Percentiles rank a stretch among this genome's conserved stretches.
phyloP scores from a whole-genome alignment of 2,329 filamentous ascomycete genomes.

The Ophiosphaerella korrae region DNA sequence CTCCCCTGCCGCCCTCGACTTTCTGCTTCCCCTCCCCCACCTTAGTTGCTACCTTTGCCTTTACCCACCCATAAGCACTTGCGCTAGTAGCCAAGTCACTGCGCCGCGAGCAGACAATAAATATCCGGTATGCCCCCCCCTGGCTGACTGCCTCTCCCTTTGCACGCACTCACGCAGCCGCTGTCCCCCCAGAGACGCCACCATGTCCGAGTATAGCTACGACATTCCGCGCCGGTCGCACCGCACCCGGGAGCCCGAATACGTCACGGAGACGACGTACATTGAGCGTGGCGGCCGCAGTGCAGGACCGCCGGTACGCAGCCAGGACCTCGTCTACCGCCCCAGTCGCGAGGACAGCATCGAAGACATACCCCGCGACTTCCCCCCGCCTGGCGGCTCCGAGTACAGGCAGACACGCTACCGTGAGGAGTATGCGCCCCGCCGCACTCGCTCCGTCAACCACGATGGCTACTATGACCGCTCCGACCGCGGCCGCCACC shows the following conservation, averaged over 20 bases:
- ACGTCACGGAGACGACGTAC: conserved; percentile 57
- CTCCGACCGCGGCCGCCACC: conserved; percentile 44
- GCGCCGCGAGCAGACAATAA: conserved; percentile 5
- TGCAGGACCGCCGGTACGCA: conserved; percentile 47
- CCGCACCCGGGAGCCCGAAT: conserved; percentile 57
- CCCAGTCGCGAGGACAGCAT: conserved; percentile 75
- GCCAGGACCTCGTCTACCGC: conserved; percentile 57
- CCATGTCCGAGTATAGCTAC: conserved; percentile 58
- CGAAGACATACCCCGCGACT: conserved; percentile 84
- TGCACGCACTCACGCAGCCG: conserved; percentile 20
- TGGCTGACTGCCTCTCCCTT: conserved; percentile 1
- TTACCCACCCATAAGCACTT: conserved; percentile 7
- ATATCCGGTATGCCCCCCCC: conserved; percentile 26
- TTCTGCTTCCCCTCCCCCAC: conserved; percentile 15
- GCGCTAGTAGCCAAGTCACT: conserved; percentile 21
- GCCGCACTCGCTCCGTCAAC: conserved; percentile 69
- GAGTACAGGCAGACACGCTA: conserved; percentile 54
- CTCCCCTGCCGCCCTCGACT: conserved; percentile 17
- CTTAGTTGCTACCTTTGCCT: conserved; percentile 28
- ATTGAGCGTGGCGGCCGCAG: conserved; percentile 53
- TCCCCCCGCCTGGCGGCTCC: conserved; percentile 68
- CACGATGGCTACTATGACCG: conserved; percentile 55
- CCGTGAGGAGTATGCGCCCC: conserved; percentile 56
- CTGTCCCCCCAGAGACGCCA: conserved; percentile 13
- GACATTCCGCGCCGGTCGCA: conserved; percentile 50